Base-by-base conservation (phyloP, 140 eudicot genomes). In the Ambrosia hybrid region DNA sequence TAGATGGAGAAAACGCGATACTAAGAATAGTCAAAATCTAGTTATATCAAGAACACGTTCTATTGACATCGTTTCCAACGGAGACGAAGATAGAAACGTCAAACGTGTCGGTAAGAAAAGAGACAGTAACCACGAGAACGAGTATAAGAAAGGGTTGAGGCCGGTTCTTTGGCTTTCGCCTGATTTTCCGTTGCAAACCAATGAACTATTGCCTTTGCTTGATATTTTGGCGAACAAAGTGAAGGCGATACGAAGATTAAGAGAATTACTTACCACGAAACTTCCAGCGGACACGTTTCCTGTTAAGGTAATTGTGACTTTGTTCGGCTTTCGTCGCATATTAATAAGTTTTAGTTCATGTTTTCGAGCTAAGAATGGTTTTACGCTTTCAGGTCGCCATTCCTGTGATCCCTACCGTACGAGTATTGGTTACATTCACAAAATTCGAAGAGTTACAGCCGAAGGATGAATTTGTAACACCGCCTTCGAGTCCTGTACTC, bases 91-190 rank as follows among this genome's bases (percentile, higher is more conserved):
- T 13, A 51, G 77, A 43, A 80, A 76, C 43, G 85, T 38, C 34
- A 60, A 71, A 64, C 59, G 82, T 57, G 4, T 41, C 49, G 71
- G 81, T 76, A 74, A 76, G 57, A 76, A 82, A 15, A 82, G 84
- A 75, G 87, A 90, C 62, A 90, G 71, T 14, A 76, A 52, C 58
- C 84, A 74, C 8, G 97, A 89, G 75, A 88, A 76, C 30, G 97
- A 91, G 81, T 92, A 92, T 71, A 92, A 92, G 82, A 92, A 92
- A 84, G 98, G 98, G 11, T 76, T 92, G 84, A 92, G 88, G 80
- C 98, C 98, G 33, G 63, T 87, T 68, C 79, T 92, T 11, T 92
- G 96, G 96, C 96, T 92, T 71, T 80, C 98, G 1, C 91, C 96
- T 0, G 78, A 83, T 65, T 92, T 89, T 74, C 98, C 95, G 4